Conservation (phyloP, 2,329 filamentous ascomycete genomes). For the Pseudophaeomoniella oleicola region DNA sequence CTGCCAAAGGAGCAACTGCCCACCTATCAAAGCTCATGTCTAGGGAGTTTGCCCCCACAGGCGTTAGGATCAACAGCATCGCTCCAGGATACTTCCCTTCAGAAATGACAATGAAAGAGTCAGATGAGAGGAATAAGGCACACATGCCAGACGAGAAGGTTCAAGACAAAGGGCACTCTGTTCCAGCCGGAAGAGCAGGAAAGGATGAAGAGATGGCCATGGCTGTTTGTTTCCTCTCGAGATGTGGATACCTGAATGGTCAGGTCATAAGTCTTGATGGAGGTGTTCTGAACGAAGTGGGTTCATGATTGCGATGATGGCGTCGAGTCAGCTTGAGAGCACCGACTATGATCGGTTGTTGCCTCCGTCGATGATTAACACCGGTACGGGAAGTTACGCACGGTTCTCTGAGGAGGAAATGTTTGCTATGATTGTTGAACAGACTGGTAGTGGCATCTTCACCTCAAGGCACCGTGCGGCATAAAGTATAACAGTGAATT, state of each 20-base stretch:
- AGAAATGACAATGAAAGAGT: slow-evolving; percentile 45
- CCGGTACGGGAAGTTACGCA: too few relatives aligned
- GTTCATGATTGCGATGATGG: too few relatives aligned
- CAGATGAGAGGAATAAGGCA: slow-evolving; percentile 43
- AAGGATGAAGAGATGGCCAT: slow-evolving; percentile 52
- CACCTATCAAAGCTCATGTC: slow-evolving; percentile 51
- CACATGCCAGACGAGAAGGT: slow-evolving; percentile 20
- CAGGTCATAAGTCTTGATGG: slow-evolving; percentile 32
- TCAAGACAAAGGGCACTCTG: slow-evolving; percentile 15
- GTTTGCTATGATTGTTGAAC: too few relatives aligned
- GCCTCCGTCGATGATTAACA: too few relatives aligned
- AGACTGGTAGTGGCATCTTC: too few relatives aligned
- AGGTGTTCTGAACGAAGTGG: slow-evolving; percentile 23
- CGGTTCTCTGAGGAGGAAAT: too few relatives aligned
- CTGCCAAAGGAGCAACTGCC: slow-evolving; percentile 52
- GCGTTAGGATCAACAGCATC: slow-evolving; percentile 56
- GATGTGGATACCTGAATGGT: slow-evolving; percentile 32
- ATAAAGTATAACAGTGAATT: too few relatives aligned
- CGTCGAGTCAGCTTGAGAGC: too few relatives aligned
- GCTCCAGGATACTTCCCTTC: slow-evolving; percentile 56
- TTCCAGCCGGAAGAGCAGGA: slow-evolving; percentile 43
- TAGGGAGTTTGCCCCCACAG: slow-evolving; percentile 56
- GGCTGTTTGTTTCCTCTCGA: slow-evolving; percentile 37
- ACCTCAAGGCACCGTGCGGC: too few relatives aligned
- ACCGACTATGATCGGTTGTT: too few relatives aligned